phyloP scores from a whole-genome alignment of 164 flowering plant genomes.

The Kalanchoe fedtschenkoi region DNA sequence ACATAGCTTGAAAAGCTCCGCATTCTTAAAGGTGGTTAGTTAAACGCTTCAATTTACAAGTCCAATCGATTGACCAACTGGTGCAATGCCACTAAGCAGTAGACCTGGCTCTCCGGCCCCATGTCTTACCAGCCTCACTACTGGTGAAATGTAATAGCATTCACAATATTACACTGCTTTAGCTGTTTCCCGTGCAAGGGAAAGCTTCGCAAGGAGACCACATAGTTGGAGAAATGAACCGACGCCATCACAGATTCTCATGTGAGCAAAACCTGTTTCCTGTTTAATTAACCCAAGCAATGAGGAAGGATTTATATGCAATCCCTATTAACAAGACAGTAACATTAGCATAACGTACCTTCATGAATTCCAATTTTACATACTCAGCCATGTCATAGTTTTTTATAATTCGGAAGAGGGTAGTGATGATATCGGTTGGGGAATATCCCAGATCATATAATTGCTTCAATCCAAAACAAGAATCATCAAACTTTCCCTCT shows the following conservation, averaged over 20 bases:
- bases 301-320: background rate
- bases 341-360: conserved; percentile 27
- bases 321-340: background rate
- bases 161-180: conserved; percentile 50
- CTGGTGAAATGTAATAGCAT: background rate
- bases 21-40: no score
- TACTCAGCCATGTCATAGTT: conserved; percentile 95
- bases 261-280: conserved; percentile 99
- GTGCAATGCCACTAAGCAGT: background rate
- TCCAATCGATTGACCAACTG: background rate
- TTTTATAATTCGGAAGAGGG: conserved; percentile 88
- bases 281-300: conserved; percentile 15
- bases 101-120: background rate
- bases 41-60: background rate
- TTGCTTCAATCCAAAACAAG: conserved; percentile 81
- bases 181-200: conserved; percentile 71
- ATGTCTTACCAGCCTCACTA: background rate
- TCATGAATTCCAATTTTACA: conserved; percentile 91
- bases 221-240: conserved; percentile 89
- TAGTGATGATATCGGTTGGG: conserved; percentile 94
- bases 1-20: no score
- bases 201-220: conserved; percentile 87
- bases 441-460: conserved; percentile 96
- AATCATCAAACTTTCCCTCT: conserved; percentile 92
- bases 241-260: conserved; percentile 98